Evolutionary conservation across 495 filamentous ascomycete genomes (phyloP).

Genomic region (Penicillium robsamsonii): DNA sequence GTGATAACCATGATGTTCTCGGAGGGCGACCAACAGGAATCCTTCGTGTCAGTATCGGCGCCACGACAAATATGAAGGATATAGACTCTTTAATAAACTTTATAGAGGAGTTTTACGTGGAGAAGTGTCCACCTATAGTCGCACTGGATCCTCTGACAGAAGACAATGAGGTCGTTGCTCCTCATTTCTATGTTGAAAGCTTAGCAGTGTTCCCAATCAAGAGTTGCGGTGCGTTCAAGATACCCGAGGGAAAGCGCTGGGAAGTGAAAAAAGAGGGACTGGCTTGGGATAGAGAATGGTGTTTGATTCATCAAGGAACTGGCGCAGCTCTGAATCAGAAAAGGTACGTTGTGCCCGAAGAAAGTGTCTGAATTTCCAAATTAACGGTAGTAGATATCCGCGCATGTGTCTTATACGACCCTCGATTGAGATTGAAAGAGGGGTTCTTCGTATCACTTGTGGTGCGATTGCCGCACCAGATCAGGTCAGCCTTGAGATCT

Average conservation of each 20-base stretch:
- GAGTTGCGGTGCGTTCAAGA: conserved; percentile 74
- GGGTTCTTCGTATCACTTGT: conserved; percentile 52
- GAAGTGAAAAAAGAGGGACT: conserved; percentile 74
- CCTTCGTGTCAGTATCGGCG: conserved; percentile 79
- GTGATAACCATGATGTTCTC: conserved; percentile 76
- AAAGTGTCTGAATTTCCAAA: neutral
- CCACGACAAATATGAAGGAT: conserved; percentile 81
- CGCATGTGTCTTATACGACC: conserved; percentile 79
- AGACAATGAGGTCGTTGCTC: conserved; percentile 17
- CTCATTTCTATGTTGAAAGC: conserved; percentile 53
- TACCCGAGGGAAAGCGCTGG: conserved; percentile 66
- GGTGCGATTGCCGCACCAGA: conserved; percentile 23
- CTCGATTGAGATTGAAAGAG: conserved; percentile 59
- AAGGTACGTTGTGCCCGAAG: conserved; percentile 13
- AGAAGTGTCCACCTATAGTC: conserved; percentile 35
- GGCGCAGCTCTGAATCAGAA: conserved; percentile 79
- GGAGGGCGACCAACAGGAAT: conserved; percentile 82
- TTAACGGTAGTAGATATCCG: conserved; percentile 50
- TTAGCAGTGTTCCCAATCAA: conserved; percentile 82
- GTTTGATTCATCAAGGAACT: conserved; percentile 79
- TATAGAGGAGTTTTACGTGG: conserved; percentile 73
- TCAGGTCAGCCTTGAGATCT: conserved; percentile 45
- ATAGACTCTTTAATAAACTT: conserved; percentile 68
- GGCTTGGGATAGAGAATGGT: conserved; percentile 94
- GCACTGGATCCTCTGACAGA: conserved; percentile 21